A percentile compares a stretch with the other conserved stretches of the same genome.
These are phyloP conservation scores for Rugonectria rugulosa DNA, from an alignment of 2,329 filamentous ascomycete species.

Conservation along the genomic window DNA sequence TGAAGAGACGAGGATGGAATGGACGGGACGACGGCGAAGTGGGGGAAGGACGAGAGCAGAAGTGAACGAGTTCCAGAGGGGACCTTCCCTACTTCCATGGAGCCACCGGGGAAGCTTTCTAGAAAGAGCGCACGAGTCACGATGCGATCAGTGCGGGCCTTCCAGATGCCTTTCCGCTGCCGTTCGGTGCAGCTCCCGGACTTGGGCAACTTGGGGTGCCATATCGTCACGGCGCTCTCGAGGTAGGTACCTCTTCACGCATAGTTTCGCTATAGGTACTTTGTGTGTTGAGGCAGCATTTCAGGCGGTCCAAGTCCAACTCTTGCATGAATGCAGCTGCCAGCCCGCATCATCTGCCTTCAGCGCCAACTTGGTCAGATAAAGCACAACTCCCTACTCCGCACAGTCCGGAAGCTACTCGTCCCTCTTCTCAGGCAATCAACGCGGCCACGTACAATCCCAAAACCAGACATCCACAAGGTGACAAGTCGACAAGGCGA, in stretches of 20 bases:
- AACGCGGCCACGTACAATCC: not conserved
- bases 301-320: no score
- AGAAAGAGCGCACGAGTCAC: constrained; percentile 39
- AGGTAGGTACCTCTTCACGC: constrained; percentile 1
- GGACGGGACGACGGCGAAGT: constrained; percentile 19
- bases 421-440: not conserved
- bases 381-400: no score
- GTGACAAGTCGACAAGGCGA: not conserved
- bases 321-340: no score
- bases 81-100: constrained; percentile 14
- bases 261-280: no score
- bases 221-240: no score
- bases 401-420: no score
- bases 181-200: constrained; percentile 41
- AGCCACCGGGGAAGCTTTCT: constrained; percentile 41
- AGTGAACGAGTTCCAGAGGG: constrained; percentile 26
- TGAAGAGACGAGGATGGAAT: constrained; percentile 17
- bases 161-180: constrained; percentile 37
- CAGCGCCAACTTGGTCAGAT: no score
- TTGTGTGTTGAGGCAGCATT: no score
- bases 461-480: not conserved
- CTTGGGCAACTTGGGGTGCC: constrained; percentile 23
- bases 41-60: constrained; percentile 20
- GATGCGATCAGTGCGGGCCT: constrained; percentile 24
- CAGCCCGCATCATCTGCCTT: no score